Conservation (phyloP, 2,329 filamentous ascomycete genomes). For the Rhexocercosporidium sp. region DNA sequence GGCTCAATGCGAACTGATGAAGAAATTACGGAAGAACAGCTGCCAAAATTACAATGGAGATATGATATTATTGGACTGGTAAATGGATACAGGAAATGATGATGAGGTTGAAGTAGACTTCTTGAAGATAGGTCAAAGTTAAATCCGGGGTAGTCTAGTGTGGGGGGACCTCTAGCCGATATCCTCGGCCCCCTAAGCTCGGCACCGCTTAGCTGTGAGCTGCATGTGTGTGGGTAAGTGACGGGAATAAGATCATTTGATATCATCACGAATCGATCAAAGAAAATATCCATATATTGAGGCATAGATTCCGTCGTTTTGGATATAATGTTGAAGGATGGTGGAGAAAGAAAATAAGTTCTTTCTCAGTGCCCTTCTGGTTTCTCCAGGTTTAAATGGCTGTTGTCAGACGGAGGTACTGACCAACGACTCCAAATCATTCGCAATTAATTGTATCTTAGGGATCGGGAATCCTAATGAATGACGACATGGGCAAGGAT, state of each 20-base stretch:
- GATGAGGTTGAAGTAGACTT: neutral
- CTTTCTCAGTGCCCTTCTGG: neutral
- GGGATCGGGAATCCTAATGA: too few relatives aligned
- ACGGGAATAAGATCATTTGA: neutral
- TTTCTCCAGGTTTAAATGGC: neutral
- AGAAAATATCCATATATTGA: too few relatives aligned
- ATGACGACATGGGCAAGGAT: too few relatives aligned
- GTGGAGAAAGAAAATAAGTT: too few relatives aligned
- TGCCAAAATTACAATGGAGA: neutral
- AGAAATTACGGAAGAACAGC: neutral
- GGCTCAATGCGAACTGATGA: neutral
- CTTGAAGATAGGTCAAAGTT: neutral
- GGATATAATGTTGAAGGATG: too few relatives aligned
- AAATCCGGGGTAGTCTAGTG: conserved; percentile 2
- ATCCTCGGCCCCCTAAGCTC: conserved; percentile 3
- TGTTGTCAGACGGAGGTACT: neutral
- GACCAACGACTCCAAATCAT: too few relatives aligned
- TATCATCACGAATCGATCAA: neutral
- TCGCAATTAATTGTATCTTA: too few relatives aligned
- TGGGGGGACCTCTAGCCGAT: conserved; percentile 7
- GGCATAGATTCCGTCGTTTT: too few relatives aligned
- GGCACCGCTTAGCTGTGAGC: neutral
- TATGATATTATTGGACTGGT: neutral
- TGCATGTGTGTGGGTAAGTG: neutral
- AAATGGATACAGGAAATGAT: neutral